Base-by-base conservation (phyloP, 495 filamentous ascomycete species). In the Gamarada debralockiae region DNA sequence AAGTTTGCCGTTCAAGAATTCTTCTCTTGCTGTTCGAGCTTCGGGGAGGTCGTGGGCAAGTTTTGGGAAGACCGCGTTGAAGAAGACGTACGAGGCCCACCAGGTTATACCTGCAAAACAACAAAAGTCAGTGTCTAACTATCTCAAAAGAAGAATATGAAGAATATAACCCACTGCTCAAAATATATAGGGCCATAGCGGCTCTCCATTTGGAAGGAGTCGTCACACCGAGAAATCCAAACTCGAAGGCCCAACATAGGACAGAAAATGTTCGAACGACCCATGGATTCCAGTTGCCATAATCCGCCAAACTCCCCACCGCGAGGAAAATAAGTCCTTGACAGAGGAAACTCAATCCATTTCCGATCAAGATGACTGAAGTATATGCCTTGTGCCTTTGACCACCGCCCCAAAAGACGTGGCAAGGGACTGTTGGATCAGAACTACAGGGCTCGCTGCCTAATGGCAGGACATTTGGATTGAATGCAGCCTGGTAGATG, bases 51-150 rank as follows among this genome's bases (percentile, higher is more conserved):
- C 55, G 51, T 57, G 55, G 0, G 59, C 31, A 31, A 62, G 40
- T 29, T 62, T 62, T 1, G 59, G 59, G 33, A 62, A 62, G 13
- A 59, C 50, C 7, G 59, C 59, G 29, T 58, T 59, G 45, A 62
- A 62, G 43, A 62, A 62, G 14, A 62, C 59, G 24, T 62, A 62
- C 0, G 59, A 62, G 3, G 59, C 53, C 59, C 59, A 62, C 23
- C 54, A 62, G 3, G 59, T 59, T 29, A 62, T 37, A 38, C 59
- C 59, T 62, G 14, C 7, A 46, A 13, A 22, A 15, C 37, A 40
- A 40, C 6, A 18, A 15, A 9, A n/a, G 27, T 47, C 21, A 41
- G 34, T 15, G 2, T 9, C 3, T 14, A 5, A 21, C 8, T 8
- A n/a, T 8, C 31, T 8, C 29, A 7, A n/a, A n/a, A n/a, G n/a